These are phyloP conservation scores for Phaseolus lunatus DNA, from an alignment of 306 rosid genomes.

Conservation along the genomic window DNA sequence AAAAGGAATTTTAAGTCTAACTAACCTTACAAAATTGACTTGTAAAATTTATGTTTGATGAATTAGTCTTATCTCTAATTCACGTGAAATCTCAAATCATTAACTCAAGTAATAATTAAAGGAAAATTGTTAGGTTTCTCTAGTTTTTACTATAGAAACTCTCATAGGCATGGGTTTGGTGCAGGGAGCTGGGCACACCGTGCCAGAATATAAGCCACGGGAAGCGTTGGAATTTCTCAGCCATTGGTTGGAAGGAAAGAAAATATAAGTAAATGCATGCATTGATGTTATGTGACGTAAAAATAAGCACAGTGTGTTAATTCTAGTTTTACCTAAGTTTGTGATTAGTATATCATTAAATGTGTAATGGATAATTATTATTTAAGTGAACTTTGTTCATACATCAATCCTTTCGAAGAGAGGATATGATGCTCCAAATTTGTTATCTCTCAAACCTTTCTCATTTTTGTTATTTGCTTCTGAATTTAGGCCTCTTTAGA, in stretches of 20 bases:
- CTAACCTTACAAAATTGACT: too few species aligned
- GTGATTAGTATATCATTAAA: conserved; percentile 20
- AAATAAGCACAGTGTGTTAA: conserved; percentile 1
- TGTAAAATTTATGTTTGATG: too few species aligned
- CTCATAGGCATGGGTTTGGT: background rate
- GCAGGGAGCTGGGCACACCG: conserved; percentile 85
- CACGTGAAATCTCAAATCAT: too few species aligned
- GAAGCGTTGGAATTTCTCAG: conserved; percentile 75
- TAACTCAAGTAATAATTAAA: too few species aligned
- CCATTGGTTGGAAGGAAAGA: conserved; percentile 63
- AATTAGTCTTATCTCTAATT: too few species aligned
- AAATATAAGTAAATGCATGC: conserved; percentile 32
- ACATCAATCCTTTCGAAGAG: conserved; percentile 12
- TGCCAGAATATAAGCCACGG: conserved; percentile 74
- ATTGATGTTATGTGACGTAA: background rate
- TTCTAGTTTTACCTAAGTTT: background rate
- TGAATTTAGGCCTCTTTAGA: too few species aligned
- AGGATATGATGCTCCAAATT: background rate
- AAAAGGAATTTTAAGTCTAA: too few species aligned
- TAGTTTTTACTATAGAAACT: too few species aligned
- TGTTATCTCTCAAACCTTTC: background rate
- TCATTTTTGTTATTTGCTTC: background rate
- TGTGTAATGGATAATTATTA: background rate
- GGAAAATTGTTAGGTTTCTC: too few species aligned
- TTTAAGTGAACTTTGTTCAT: background rate